Conservation (phyloP, 768 basidiomycete genomes). For the Mycena amicta region DNA sequence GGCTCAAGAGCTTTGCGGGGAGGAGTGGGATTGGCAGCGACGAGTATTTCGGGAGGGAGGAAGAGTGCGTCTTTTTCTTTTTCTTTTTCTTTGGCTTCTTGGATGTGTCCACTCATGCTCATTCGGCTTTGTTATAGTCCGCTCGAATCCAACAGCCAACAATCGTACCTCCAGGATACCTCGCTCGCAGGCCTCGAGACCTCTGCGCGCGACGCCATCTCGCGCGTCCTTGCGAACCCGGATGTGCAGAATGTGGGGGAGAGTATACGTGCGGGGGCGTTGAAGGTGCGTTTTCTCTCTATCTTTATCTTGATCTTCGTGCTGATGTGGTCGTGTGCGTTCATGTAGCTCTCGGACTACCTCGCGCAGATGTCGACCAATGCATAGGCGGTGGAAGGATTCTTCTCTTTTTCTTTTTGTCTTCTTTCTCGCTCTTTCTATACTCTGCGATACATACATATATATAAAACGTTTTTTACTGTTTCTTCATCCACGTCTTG, state of each 20-base stretch:
- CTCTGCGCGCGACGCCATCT: conserved; percentile 76
- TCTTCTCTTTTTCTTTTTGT: neutral
- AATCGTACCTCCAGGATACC: conserved; percentile 50
- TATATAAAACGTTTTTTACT: neutral
- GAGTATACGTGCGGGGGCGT: conserved; percentile 73
- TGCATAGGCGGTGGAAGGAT: neutral
- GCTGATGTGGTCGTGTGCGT: neutral
- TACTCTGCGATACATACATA: neutral
- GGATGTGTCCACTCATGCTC: neutral
- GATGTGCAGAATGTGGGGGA: conserved; percentile 88
- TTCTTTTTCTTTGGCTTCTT: conserved; percentile 11
- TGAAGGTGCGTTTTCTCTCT: conserved; percentile 61
- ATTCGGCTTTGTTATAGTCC: neutral
- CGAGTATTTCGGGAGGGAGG: conserved; percentile 94
- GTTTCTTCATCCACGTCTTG: too few relatives aligned
- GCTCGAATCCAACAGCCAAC: conserved; percentile 14
- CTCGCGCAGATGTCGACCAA: conserved; percentile 24
- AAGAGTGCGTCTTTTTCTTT: conserved; percentile 65
- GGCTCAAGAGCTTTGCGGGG: conserved; percentile 85
- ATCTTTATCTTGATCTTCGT: too few relatives aligned
- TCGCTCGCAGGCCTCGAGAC: conserved; percentile 58
- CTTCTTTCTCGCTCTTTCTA: neutral
- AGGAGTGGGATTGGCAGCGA: conserved; percentile 93
- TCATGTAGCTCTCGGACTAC: conserved; percentile 18
- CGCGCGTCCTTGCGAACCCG: conserved; percentile 76